Base-by-base conservation (phyloP, 1,139 yeast species). In the Saccharomyces hybrid region DNA sequence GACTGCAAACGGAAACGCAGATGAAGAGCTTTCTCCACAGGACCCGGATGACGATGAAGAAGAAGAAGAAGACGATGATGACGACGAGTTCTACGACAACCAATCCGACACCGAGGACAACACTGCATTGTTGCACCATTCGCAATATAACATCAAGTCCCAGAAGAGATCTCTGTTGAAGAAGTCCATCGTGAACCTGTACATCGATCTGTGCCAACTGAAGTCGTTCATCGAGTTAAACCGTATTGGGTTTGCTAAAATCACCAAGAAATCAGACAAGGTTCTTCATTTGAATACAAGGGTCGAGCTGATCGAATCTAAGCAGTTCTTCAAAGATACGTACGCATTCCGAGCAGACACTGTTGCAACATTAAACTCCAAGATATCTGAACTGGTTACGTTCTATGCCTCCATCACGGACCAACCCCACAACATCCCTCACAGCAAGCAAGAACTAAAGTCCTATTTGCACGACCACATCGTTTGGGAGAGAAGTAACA, bases 261-360 rank as follows among this genome's bases (percentile, higher is more conserved):
- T 86, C 23, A 75, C 83, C 59, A 84, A 84, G 62, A 84, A 84
- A 65, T 84, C 83, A 64, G 90, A 84, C 67, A 84, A 84, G 67
- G 80, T 83, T 4, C 70, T 84, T 63, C 76, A 75, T 57, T 75
- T 76, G 58, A 65, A 73, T 46, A 73, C 80, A 51, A 81, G 79
- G 65, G 68, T 72, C 28, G 78, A 76, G 42, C 75, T 72, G 27
- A 68, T 73, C 49, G 71, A 79, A 58, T 73, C 78, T 54, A 71
- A 73, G 38, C 71, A 72, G 55, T 70, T 82, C 67, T 71, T 75
- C 70, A 58, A 64, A 14, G 65, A 66, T 38, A 72, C 80, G 51
- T 77, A 82, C 48, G 71, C 79, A 6, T 84, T 83, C 65, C 68
- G 71, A 31, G 64, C 68, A 0, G 65, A 64, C 5, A 81, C 88